Conservation (phyloP, 345 rosid species). For the Aquilaria yunnanensis region DNA sequence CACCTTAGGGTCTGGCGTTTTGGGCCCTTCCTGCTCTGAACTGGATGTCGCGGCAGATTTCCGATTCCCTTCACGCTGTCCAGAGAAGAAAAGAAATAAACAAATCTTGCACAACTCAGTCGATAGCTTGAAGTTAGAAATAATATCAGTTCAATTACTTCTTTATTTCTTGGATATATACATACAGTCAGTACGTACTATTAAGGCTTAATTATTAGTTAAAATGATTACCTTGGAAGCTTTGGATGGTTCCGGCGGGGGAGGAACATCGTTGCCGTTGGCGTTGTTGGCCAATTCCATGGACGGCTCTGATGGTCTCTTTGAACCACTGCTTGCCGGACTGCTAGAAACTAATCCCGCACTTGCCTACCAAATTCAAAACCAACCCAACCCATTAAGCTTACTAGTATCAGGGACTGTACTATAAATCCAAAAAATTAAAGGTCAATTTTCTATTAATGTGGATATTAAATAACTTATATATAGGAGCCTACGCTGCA, state of each 20-base stretch:
- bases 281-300: conserved; percentile 44
- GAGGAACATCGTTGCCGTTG: conserved; percentile 30
- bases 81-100: conserved; percentile 11
- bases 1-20: conserved; percentile 63
- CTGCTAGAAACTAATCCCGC: conserved; percentile 28
- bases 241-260: conserved; percentile 29
- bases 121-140: not conserved
- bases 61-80: conserved; percentile 46
- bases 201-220: not conserved
- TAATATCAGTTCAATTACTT: too few species aligned
- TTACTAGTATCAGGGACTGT: not conserved
- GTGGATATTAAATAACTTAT: conserved; percentile 25
- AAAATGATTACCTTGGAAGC: conserved; percentile 34
- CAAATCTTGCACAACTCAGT: not conserved
- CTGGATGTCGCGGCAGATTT: conserved; percentile 34
- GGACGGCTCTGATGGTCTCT: conserved; percentile 49
- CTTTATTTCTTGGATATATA: too few species aligned
- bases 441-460: conserved; percentile 7
- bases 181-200: not conserved
- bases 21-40: conserved; percentile 54
- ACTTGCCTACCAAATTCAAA: conserved; percentile 28
- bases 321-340: conserved; percentile 37
- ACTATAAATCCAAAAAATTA: not conserved
- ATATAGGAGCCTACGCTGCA: not conserved
- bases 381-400: conserved; percentile 8